Percentiles rank a stretch among this genome's conserved stretches.
phyloP scores from a whole-genome alignment of 176 grass and related monocot genomes.

The Bolboschoenus planiculmis region DNA sequence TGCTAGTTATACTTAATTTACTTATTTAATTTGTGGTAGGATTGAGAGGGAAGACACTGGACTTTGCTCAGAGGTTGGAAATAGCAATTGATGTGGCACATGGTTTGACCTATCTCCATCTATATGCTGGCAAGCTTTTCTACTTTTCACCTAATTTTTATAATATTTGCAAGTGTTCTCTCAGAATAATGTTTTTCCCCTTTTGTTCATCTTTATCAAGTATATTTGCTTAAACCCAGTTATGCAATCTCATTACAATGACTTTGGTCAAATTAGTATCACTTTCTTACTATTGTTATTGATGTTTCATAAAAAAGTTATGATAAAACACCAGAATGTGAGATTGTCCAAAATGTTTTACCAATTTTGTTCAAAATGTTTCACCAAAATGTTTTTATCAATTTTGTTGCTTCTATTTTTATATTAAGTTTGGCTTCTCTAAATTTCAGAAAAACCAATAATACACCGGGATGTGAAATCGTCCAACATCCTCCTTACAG shows the following conservation, averaged over 20 bases:
- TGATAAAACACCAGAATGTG: neutral
- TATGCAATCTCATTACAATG: neutral
- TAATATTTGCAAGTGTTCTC: neutral
- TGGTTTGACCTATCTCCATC: constrained; percentile 71
- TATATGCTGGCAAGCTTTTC: constrained; percentile 40
- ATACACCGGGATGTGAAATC: constrained; percentile 59
- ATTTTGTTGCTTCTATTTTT: neutral
- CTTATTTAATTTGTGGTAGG: constrained; percentile 30
- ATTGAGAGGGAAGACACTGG: constrained; percentile 29
- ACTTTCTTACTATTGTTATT: neutral
- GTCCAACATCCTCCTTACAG: constrained; percentile 59
- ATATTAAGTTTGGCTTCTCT: neutral
- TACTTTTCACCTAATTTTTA: neutral
- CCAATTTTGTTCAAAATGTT: too few relatives aligned
- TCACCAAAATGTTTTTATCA: too few relatives aligned
- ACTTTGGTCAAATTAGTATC: neutral
- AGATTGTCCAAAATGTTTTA: neutral
- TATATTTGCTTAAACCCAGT: neutral
- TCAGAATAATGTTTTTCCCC: neutral
- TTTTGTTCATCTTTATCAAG: neutral
- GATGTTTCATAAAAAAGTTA: neutral
- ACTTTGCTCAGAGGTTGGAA: constrained; percentile 52
- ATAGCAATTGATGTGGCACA: constrained; percentile 77
- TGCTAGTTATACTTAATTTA: neutral
- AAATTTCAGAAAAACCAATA: constrained; percentile 36